Conservation (phyloP, 805 yeast species). For the Lipomyces kockii region DNA sequence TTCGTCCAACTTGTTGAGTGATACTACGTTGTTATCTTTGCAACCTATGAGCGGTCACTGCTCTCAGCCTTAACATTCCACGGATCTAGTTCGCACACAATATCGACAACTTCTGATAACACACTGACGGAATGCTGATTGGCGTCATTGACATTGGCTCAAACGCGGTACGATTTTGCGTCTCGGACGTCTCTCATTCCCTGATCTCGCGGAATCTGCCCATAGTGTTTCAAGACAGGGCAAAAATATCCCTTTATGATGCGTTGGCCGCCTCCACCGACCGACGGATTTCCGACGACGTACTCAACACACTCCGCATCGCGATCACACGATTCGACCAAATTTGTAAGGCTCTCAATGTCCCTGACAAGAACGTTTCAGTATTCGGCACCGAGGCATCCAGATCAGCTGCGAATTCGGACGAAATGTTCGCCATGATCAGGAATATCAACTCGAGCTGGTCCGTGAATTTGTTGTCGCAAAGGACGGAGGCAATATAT, state of each 20-base stretch:
- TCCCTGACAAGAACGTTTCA: constrained; percentile 57
- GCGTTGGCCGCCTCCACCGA: constrained; percentile 41
- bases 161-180: constrained; percentile 73
- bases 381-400: constrained; percentile 79
- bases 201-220: constrained; percentile 79
- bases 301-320: constrained; percentile 61
- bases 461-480: constrained; percentile 63
- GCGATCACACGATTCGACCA: constrained; percentile 70
- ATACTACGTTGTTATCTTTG: not conserved
- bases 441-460: constrained; percentile 61
- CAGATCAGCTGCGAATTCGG: constrained; percentile 67
- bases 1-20: not conserved
- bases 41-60: not conserved
- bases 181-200: constrained; percentile 63
- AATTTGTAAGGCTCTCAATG: constrained; percentile 77
- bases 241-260: constrained; percentile 71
- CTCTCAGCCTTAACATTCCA: too few relatives aligned
- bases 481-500: constrained; percentile 67
- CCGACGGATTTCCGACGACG: constrained; percentile 47
- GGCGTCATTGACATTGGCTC: constrained; percentile 81
- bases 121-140: constrained; percentile 15
- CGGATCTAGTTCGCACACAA: not conserved
- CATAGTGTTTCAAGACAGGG: constrained; percentile 73
- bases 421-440: constrained; percentile 61
- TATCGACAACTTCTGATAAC: not conserved